phyloP scores from a whole-genome alignment of 768 basidiomycete species.

The Pisolithus albus region DNA sequence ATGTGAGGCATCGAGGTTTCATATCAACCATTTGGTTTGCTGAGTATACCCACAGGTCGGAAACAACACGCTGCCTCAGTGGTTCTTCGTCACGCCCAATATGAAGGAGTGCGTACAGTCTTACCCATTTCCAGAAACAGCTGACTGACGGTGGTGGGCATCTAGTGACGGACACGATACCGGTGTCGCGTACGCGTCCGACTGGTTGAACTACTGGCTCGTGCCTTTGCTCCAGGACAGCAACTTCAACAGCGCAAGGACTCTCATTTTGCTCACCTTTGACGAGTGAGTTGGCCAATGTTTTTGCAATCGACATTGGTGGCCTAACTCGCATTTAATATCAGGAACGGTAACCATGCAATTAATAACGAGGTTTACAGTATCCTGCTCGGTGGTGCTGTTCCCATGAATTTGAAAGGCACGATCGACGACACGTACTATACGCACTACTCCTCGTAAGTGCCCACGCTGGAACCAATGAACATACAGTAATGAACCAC shows the following conservation, averaged over 20 bases:
- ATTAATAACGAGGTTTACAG: constrained; percentile 43
- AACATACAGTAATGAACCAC: background rate
- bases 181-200: constrained; percentile 38
- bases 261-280: constrained; percentile 56
- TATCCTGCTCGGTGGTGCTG: constrained; percentile 39
- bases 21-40: background rate
- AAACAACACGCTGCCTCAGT: constrained; percentile 46
- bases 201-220: constrained; percentile 48
- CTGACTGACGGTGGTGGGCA: constrained; percentile 10
- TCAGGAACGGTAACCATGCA: constrained; percentile 24
- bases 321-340: background rate
- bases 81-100: constrained; percentile 60
- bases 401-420: constrained; percentile 36
- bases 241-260: constrained; percentile 47
- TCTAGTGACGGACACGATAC: constrained; percentile 57
- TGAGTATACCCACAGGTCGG: constrained; percentile 13
- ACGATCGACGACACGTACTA: constrained; percentile 50
- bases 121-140: background rate
- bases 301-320: background rate
- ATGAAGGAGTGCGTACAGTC: constrained; percentile 24
- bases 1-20: constrained; percentile 26
- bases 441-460: constrained; percentile 48
- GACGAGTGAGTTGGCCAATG: constrained; percentile 43
- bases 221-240: constrained; percentile 42
- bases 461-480: background rate